Conservation (phyloP, 495 filamentous ascomycete species). For the Xylaria longipes region DNA sequence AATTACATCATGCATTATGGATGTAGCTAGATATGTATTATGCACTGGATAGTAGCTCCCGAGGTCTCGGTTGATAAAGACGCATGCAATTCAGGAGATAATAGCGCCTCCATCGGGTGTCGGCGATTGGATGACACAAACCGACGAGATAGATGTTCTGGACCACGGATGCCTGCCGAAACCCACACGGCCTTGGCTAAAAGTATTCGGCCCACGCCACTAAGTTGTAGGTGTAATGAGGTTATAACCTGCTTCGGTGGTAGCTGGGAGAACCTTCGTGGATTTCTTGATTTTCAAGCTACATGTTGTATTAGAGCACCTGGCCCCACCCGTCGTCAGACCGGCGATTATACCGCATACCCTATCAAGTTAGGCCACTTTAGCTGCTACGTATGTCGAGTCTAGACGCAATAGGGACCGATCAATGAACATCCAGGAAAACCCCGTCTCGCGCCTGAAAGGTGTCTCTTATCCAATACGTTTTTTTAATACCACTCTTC, state of each 20-base stretch:
- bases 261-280: not conserved
- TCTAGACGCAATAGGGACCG: conserved; percentile 1
- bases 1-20: not conserved
- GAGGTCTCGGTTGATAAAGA: not conserved
- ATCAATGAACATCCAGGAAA: conserved; percentile 9
- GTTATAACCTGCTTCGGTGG: not conserved
- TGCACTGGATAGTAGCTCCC: not conserved
- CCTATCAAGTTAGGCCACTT: not conserved
- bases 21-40: not conserved
- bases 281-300: not conserved
- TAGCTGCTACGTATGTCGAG: conserved; percentile 19
- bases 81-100: not conserved
- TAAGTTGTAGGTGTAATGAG: too few species aligned
- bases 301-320: not conserved
- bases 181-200: not conserved
- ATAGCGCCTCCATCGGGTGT: not conserved
- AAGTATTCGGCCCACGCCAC: not conserved
- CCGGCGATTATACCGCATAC: not conserved
- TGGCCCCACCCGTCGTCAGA: conserved; percentile 19
- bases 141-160: not conserved
- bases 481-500: not conserved
- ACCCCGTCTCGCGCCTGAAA: conserved; percentile 10
- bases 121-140: not conserved
- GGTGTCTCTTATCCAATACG: conserved; percentile 3
- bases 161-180: not conserved